Evolutionary conservation across 176 grass and related monocot genomes (phyloP).

Genomic region (Tillandsia leiboldiana): DNA sequence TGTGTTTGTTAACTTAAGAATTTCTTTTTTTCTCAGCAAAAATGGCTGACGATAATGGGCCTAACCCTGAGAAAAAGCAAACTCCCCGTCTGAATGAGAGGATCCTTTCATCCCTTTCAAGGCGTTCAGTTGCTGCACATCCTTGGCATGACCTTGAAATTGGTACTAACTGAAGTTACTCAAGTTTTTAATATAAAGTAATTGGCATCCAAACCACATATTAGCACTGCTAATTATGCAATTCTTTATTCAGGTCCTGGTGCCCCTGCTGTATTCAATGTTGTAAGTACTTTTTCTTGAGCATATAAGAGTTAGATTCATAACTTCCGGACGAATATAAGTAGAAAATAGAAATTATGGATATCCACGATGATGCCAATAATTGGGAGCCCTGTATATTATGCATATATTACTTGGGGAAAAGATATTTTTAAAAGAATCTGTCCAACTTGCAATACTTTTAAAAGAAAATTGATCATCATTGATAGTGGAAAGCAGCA

Average conservation of each 20-base stretch:
- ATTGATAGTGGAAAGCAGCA: no score
- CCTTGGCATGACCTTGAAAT: constrained; percentile 96
- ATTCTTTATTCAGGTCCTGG: constrained; percentile 38
- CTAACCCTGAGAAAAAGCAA: constrained; percentile 9
- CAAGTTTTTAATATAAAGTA: no score
- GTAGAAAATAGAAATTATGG: no score
- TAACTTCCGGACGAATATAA: no score
- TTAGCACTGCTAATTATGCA: background rate
- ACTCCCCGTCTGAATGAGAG: constrained; percentile 74
- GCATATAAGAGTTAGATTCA: background rate
- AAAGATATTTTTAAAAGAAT: no score
- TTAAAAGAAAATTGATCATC: no score
- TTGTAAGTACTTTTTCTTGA: constrained; percentile 47
- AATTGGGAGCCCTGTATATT: no score
- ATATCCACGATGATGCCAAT: no score
- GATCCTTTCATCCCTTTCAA: constrained; percentile 78
- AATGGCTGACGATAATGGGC: constrained; percentile 33
- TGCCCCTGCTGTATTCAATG: constrained; percentile 85
- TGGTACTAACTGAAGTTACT: constrained; percentile 22
- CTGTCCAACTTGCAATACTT: no score
- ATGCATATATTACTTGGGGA: no score
- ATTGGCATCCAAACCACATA: no score
- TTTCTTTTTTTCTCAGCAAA: constrained; percentile 8
- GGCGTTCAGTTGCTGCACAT: constrained; percentile 85
- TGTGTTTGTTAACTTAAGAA: background rate